Evolutionary conservation across 257 asterid species (phyloP), one percentile per base, ranked within the genome.

Genomic region (Nicotiana tabacum): DNA sequence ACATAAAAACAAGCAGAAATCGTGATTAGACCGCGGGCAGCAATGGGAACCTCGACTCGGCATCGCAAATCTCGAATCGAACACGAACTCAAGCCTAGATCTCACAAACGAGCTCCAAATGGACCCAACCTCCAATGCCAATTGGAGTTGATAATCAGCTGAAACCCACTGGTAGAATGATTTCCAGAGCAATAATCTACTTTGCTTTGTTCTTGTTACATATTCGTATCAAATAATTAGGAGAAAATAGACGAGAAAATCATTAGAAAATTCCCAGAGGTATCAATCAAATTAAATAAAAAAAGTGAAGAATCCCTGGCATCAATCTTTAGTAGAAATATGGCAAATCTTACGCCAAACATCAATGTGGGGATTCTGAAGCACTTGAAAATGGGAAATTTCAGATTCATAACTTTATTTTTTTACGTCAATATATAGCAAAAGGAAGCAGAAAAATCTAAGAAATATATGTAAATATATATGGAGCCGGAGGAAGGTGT

Each of bases 401-500:
- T 66, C 81, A 66, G 88, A 87, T 82, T 86, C 82, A 78, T n/a
- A 48, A 53, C 68, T 56, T 74, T 88, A 24, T 87, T 77, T 84
- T 80, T 82, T 67, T 21, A 82, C 87, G 87, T 82, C 77, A 70
- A 76, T 11, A 21, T 55, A 64, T 77, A 46, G 12, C 53, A 46
- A 46, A 43, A 43, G 51, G 9, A 43, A 5, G 51, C 10, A 43
- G 51, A 43, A 43, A 46, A 46, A 46, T 46, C 53, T 46, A 46
- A 33, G 37, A 33, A 33, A 33, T 33, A 33, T 33, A 3, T 33
- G 37, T 33, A 65, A 29, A 8, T 6, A 18, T 66, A 0, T 8
- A 66, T 82, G 85, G 81, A 86, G 89, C 89, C 92, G 83, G 87
- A 83, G 86, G 77, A 82, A 86, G 89, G 87, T 90, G 21, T 21